Conservation (phyloP, 2,329 filamentous ascomycete genomes). For the Exophiala sp. region DNA sequence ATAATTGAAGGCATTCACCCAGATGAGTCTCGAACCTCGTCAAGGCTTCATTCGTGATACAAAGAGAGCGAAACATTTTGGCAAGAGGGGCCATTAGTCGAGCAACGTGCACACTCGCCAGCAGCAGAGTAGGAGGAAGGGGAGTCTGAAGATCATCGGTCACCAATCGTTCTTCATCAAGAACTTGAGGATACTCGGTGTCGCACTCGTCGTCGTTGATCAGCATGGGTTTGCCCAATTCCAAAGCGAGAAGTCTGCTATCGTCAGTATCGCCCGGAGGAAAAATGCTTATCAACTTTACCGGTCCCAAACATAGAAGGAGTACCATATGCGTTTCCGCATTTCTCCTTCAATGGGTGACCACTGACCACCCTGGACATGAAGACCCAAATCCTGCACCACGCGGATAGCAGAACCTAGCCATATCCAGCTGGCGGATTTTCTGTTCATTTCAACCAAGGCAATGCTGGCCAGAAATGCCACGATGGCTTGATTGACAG, state of each 20-base stretch:
- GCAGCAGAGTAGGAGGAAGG: conserved; percentile 42
- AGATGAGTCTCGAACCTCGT: conserved; percentile 81
- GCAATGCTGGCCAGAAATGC: conserved; percentile 73
- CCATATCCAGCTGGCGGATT: conserved; percentile 82
- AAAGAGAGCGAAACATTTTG: conserved; percentile 64
- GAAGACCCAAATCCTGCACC: conserved; percentile 78
- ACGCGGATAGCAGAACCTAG: conserved; percentile 74
- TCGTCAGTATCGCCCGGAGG: conserved; percentile 28
- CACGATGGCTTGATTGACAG: conserved; percentile 70
- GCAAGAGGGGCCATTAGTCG: conserved; percentile 72
- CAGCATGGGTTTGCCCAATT: conserved; percentile 73
- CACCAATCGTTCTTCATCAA: conserved; percentile 64
- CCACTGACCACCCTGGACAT: conserved; percentile 70
- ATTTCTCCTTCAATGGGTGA: conserved; percentile 77
- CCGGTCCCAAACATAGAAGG: conserved; percentile 86
- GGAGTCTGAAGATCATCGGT: conserved; percentile 49
- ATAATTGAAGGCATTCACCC: conserved; percentile 66
- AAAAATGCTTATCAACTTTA: conserved; percentile 36
- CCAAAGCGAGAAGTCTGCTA: conserved; percentile 66
- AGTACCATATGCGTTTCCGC: conserved; percentile 88
- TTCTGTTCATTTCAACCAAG: conserved; percentile 80
- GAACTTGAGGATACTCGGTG: conserved; percentile 70
- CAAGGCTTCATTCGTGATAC: conserved; percentile 64
- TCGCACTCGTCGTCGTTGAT: conserved; percentile 90
- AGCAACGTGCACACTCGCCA: conserved; percentile 77